Base-by-base conservation (phyloP, 2,329 filamentous ascomycete species). In the Geosmithia putterillii region DNA sequence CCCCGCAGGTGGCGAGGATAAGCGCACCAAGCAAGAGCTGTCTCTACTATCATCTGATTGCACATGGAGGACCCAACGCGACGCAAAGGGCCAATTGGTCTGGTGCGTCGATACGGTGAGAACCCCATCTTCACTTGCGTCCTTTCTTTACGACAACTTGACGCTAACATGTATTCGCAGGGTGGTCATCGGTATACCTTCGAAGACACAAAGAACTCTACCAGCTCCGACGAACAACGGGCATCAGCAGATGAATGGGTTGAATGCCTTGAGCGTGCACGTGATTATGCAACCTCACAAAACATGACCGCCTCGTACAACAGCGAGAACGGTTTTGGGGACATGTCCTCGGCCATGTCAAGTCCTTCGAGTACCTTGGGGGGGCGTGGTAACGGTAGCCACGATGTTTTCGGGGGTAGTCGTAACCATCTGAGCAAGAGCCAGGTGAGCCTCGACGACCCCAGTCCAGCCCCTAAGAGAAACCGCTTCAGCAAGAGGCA, bases 51-150 rank as follows among this genome's bases (percentile, higher is more conserved):
- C 74, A 2, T 69, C 82, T 2, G 88, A 86, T 43, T 86, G 81
- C 51, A 69, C 76, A 21, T 96, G 86, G 80, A 83, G 77, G 57
- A 87, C 74, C 42, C 86, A 85, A 52, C 75, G 81, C 39, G 92
- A 95, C 61, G 71, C 79, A n/a, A 95, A 94, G 62, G 89, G 88
- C 21, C 75, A 90, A 63, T 82, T 81, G 22, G 81, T 85, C 46
- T 96, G 88, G 86, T 83, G 83, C 62, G 82, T 96, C 42, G 88
- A 96, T 67, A 94, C 86, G 52, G 92, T 96, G 79, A 72, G 88
- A 18, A 25, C 14, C 32, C n/a, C 17, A 1, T 20, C 19, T 4
- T 19, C 35, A 37, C n/a, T n/a, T n/a, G 34, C 14, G 7, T 36
- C 34, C n/a, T 15, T 15, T 36, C 10, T 18, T 4, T 8, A 8